These are phyloP conservation scores for Arachis hypogaea DNA, from an alignment of 306 rosid genomes.

Conservation along the genomic window DNA sequence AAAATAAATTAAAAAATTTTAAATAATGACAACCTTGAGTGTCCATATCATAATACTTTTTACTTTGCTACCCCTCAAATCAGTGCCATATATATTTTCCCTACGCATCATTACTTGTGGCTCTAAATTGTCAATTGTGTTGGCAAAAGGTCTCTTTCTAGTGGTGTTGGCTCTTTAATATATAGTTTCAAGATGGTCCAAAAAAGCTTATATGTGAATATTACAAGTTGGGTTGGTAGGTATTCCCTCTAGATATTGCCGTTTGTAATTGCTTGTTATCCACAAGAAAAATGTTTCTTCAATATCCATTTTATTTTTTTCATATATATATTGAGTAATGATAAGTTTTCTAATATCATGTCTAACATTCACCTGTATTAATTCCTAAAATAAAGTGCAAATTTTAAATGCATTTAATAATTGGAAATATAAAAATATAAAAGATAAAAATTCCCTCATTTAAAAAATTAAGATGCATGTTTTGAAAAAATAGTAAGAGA, in stretches of 20 bases:
- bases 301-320: too few species aligned
- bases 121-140: slow-evolving; percentile 48
- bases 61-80: slow-evolving; percentile 1
- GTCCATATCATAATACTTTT: neutral
- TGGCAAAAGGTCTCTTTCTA: slow-evolving; percentile 32
- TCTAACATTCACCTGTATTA: too few species aligned
- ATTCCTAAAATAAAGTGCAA: too few species aligned
- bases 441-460: too few species aligned
- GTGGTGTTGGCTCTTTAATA: slow-evolving; percentile 40
- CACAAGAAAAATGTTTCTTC: neutral
- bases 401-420: too few species aligned
- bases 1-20: too few species aligned
- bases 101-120: slow-evolving; percentile 42
- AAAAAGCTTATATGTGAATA: slow-evolving; percentile 24
- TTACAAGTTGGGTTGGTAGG: slow-evolving; percentile 39
- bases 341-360: too few species aligned
- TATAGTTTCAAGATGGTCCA: slow-evolving; percentile 30
- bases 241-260: slow-evolving; percentile 15
- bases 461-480: too few species aligned
- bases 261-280: slow-evolving; percentile 25
- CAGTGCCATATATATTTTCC: slow-evolving; percentile 1
- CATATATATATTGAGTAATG: neutral
- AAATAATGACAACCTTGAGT: too few species aligned
- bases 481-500: too few species aligned
- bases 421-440: too few species aligned